These are phyloP conservation scores for Leccinum broughii DNA, from an alignment of 768 basidiomycete species.

Conservation along the genomic window DNA sequence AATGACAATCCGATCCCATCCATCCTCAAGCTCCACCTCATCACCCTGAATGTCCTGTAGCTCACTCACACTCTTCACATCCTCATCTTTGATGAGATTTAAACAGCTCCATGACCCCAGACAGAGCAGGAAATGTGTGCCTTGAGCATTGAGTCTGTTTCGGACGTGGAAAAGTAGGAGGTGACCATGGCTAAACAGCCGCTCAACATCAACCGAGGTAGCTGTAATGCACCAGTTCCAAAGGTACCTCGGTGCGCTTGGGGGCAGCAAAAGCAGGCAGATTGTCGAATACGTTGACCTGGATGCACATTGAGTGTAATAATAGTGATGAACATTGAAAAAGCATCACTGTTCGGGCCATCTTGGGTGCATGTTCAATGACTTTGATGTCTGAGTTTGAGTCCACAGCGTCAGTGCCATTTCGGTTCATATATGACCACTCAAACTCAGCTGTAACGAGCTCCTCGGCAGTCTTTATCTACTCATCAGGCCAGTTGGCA, in stretches of 20 bases:
- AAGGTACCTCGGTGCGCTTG: background rate
- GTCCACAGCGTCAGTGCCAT: background rate
- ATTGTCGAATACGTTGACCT: background rate
- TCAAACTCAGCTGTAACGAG: background rate
- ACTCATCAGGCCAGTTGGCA: background rate
- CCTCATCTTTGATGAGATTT: constrained; percentile 27
- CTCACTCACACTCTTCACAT: background rate
- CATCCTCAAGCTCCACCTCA: background rate
- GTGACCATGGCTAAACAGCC: constrained; percentile 28
- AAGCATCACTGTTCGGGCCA: background rate
- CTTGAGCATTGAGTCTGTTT: constrained; percentile 26
- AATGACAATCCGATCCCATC: background rate
- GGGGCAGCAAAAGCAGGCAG: background rate
- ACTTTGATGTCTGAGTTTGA: background rate
- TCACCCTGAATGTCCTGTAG: background rate
- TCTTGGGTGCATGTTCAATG: background rate
- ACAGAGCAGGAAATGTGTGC: constrained; percentile 33
- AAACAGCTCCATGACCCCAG: constrained; percentile 34
- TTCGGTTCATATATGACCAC: background rate
- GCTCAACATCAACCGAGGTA: constrained; percentile 35
- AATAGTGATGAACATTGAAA: too few relatives aligned
- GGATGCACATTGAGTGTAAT: background rate
- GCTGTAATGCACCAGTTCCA: constrained; percentile 16
- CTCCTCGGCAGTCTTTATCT: background rate
- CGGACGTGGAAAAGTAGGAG: constrained; percentile 30